Base-by-base conservation (phyloP, 2,329 filamentous ascomycete species). In the Teratosphaeriaceae sp. region DNA sequence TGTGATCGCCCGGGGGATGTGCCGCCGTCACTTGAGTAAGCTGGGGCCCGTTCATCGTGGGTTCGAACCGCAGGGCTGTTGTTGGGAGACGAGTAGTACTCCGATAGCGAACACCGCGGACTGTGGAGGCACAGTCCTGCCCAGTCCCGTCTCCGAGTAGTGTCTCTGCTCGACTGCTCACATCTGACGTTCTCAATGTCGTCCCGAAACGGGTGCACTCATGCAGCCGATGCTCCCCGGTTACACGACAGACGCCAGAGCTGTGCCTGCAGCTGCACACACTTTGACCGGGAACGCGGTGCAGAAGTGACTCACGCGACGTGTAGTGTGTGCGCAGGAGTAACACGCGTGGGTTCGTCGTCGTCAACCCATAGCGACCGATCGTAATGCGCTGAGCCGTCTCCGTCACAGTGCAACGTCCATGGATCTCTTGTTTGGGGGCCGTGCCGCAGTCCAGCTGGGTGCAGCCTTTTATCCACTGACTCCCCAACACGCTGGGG, bases 251-350 rank as follows among this genome's bases (percentile, higher is more conserved):
- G 11, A 33, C 16, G 29, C 8, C 29, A 15, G 16, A 6, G 8
- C 29, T 33, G 29, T 33, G 6, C 29, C 29, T 33, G 29, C 31
- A 34, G 31, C 31, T 34, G 31, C 31, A 34, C 8, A 18, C 31
- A 18, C 31, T 34, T 19, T 19, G 6, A 19, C 31, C 31, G 4
- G 31, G 31, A 13, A 19, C 15, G 5, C 31, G n/a, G n/a, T n/a
- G n/a, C 31, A 15, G 20, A 5, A 18, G 31, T 34, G 9, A 34
- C 15, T 15, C 7, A 34, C 4, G 18, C 6, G 31, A 19, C 31
- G 31, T 19, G 31, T 20, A 34, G 18, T 18, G 31, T 34, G 31
- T 18, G 11, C 12, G 31, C 31, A 34, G 31, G 9, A 9, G 8
- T 8, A 33, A n/a, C n/a, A n/a, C n/a, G n/a, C n/a, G n/a, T n/a